These are phyloP conservation scores for Eurotiales sp. DNA, from an alignment of 2,329 filamentous ascomycete genomes.

Conservation along the genomic window DNA sequence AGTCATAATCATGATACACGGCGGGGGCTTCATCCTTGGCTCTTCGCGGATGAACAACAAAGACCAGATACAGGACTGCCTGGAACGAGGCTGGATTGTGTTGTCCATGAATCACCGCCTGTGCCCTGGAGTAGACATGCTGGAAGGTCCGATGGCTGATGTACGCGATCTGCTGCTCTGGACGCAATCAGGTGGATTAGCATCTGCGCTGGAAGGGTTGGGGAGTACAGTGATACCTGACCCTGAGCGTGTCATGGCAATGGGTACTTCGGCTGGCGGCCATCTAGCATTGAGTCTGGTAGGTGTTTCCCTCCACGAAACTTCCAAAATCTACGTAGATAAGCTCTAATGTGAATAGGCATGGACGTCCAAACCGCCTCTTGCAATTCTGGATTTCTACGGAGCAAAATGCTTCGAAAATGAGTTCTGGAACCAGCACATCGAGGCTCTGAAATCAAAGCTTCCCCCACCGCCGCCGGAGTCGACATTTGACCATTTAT, in stretches of 20 bases:
- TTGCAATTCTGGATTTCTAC: constrained; percentile 2
- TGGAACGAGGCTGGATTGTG: constrained; percentile 2
- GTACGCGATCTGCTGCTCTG: background rate
- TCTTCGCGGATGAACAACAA: background rate
- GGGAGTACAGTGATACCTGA: background rate
- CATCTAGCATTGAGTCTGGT: background rate
- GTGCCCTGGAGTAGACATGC: background rate
- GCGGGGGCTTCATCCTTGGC: background rate
- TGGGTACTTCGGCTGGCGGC: background rate
- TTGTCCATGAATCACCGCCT: background rate
- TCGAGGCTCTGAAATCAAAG: background rate
- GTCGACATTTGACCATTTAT: background rate
- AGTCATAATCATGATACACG: constrained; percentile 1
- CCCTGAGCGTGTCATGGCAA: background rate
- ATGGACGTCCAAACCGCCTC: background rate
- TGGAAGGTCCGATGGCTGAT: background rate
- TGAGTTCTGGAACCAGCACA: no score
- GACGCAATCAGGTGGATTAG: background rate
- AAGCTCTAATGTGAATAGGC: no score
- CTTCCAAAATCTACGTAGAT: no score
- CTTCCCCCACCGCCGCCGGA: background rate
- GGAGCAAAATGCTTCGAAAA: background rate
- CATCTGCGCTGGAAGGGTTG: background rate
- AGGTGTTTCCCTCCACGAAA: no score
- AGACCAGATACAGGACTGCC: constrained; percentile 2